phyloP scores from a whole-genome alignment of 2,329 filamentous ascomycete species.

The Ophiostoma sp. region DNA sequence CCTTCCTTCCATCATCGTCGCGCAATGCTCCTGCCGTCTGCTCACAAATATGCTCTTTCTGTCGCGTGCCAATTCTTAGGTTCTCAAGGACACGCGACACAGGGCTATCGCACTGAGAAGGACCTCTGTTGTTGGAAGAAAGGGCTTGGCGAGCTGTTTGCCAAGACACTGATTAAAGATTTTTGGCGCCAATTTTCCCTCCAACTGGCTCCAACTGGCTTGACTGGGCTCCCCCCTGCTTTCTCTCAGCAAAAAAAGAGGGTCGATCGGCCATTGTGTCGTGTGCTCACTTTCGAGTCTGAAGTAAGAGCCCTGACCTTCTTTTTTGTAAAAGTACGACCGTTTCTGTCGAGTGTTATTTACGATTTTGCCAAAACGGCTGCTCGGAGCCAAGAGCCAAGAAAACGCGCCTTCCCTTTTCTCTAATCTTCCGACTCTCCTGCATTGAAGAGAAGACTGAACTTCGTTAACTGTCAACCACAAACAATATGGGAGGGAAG shows the following conservation, averaged over 20 bases:
- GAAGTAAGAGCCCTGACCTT: no score
- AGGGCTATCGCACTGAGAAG: background rate
- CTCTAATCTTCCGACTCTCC: background rate
- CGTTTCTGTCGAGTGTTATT: background rate
- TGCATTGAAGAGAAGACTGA: background rate
- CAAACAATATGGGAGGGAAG: background rate
- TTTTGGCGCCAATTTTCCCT: constrained; percentile 1
- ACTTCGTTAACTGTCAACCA: background rate
- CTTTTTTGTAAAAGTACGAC: background rate
- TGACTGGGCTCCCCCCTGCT: no score
- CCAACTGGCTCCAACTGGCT: no score
- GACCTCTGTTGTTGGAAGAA: background rate
- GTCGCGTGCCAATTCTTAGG: background rate
- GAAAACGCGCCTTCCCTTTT: background rate
- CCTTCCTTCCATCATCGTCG: background rate
- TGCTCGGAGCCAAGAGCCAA: background rate
- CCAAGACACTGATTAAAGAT: background rate
- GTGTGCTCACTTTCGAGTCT: constrained; percentile 9
- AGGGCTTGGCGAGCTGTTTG: background rate
- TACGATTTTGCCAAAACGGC: constrained; percentile 5
- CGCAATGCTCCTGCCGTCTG: no score
- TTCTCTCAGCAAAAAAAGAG: background rate
- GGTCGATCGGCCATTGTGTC: constrained; percentile 14
- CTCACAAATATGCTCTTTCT: background rate
- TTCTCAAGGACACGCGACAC: background rate